A percentile compares a stretch with the other conserved stretches of the same genome.
phyloP scores from a whole-genome alignment of 805 yeast genomes.

The Candida insectorum region DNA sequence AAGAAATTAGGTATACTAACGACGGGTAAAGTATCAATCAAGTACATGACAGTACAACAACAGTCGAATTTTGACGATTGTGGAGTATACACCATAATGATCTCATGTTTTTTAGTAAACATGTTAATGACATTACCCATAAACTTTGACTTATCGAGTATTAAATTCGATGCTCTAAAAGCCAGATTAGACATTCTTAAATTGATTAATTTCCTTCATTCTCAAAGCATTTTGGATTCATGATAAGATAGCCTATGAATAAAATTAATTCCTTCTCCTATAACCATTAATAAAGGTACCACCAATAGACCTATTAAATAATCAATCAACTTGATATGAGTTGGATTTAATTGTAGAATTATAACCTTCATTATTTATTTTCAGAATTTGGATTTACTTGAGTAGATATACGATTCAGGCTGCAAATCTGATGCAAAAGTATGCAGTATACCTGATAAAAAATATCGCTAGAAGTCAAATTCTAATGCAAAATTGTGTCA shows the following conservation, averaged over 20 bases:
- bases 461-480: too few species aligned
- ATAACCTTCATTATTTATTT: too few species aligned
- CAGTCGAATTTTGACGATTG: conserved; percentile 67
- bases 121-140: conserved; percentile 27
- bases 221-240: too few species aligned
- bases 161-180: conserved; percentile 45
- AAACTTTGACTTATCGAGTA: conserved; percentile 35
- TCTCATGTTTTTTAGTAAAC: conserved; percentile 30
- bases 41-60: conserved; percentile 46
- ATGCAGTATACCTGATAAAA: too few species aligned
- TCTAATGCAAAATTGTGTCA: too few species aligned
- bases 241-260: neutral
- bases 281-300: too few species aligned
- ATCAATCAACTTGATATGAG: too few species aligned
- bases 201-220: conserved; percentile 14
- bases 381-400: too few species aligned
- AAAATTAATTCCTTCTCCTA: neutral
- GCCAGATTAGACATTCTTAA: conserved; percentile 42
- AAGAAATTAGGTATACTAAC: conserved; percentile 20
- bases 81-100: conserved; percentile 47
- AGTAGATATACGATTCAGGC: too few species aligned
- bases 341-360: too few species aligned
- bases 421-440: too few species aligned
- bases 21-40: conserved; percentile 7
- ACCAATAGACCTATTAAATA: too few species aligned